phyloP scores from a whole-genome alignment of 768 basidiomycete species.

The Collybia sordida region DNA sequence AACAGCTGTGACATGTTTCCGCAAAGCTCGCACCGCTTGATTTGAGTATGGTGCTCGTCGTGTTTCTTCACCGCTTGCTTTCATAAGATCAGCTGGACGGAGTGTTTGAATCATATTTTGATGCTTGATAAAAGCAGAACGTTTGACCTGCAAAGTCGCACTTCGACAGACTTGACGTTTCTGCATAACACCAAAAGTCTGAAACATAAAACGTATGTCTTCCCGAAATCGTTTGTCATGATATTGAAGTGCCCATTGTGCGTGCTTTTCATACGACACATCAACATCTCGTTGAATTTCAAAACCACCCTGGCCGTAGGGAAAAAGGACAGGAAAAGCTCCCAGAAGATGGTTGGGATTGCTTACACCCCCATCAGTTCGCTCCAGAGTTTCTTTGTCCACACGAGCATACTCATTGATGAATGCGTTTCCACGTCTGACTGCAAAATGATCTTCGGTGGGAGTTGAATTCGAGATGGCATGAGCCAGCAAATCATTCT shows the following conservation, averaged over 20 bases:
- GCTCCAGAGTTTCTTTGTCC: not conserved
- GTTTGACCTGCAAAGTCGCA: conserved; percentile 29
- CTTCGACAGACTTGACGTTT: conserved; percentile 22
- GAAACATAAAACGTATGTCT: conserved; percentile 25
- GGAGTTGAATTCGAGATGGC: not conserved
- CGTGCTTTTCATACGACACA: conserved; percentile 27
- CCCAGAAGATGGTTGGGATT: conserved; percentile 2
- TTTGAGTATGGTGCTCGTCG: conserved; percentile 18
- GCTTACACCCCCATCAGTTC: conserved; percentile 1
- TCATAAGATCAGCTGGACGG: conserved; percentile 23
- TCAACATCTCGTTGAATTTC: not conserved
- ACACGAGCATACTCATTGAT: conserved; percentile 8
- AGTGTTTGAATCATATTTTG: conserved; percentile 19
- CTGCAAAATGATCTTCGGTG: conserved; percentile 6
- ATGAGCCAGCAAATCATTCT: not conserved
- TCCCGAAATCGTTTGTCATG: conserved; percentile 25
- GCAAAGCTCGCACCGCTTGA: conserved; percentile 20
- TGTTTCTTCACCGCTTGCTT: conserved; percentile 35
- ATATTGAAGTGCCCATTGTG: conserved; percentile 27
- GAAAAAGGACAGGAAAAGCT: not conserved
- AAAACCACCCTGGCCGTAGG: not conserved
- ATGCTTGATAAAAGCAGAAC: conserved; percentile 18
- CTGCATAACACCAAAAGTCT: conserved; percentile 28
- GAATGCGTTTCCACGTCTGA: conserved; percentile 1
- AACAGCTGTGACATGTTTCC: conserved; percentile 23